phyloP scores from a whole-genome alignment of 2,329 filamentous ascomycete species.

The Aschersonia sp. region DNA sequence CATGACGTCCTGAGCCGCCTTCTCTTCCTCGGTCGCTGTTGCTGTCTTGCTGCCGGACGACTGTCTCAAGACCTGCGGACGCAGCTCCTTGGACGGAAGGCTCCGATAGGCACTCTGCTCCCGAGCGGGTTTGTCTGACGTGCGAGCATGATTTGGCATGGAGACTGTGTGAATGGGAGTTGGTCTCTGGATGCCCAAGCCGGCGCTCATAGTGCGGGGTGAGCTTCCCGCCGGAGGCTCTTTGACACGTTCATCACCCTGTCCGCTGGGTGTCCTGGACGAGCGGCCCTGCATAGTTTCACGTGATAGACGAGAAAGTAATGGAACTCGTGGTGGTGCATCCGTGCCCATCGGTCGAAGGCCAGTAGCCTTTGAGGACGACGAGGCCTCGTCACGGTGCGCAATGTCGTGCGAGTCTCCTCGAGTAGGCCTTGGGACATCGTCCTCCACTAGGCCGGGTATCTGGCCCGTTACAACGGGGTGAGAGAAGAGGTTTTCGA shows the following conservation, averaged over 20 bases:
- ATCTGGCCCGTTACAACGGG: constrained; percentile 61
- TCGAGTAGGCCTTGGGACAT: constrained; percentile 33
- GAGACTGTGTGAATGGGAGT: constrained; percentile 31
- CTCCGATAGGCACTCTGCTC: constrained; percentile 18
- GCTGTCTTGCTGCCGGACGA: constrained; percentile 13
- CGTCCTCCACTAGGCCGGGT: constrained; percentile 68
- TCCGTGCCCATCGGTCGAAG: constrained; percentile 25
- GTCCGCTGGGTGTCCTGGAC: too few relatives aligned
- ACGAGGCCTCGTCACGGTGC: constrained; percentile 14
- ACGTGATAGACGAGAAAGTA: constrained; percentile 24
- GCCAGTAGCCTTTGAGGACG: constrained; percentile 11
- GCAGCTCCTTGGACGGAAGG: constrained; percentile 9
- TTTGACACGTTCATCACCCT: constrained; percentile 18
- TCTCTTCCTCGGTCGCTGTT: constrained; percentile 45
- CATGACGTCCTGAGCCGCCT: constrained; percentile 71
- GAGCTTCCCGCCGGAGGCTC: constrained; percentile 20
- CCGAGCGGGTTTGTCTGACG: constrained; percentile 10
- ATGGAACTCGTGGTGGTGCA: constrained; percentile 22
- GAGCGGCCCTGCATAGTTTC: constrained; percentile 17
- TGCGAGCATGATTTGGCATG: constrained; percentile 27
- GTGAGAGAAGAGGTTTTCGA: constrained; percentile 73
- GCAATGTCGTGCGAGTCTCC: constrained; percentile 20
- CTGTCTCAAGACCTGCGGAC: constrained; percentile 8
- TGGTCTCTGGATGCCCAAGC: constrained; percentile 37
- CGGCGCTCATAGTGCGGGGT: constrained; percentile 31